A percentile compares a stretch with the other conserved stretches of the same genome.
These are phyloP conservation scores for Globisporangium iwayamae DNA, from an alignment of 352 stramenopile genomes.

Conservation along the genomic window DNA sequence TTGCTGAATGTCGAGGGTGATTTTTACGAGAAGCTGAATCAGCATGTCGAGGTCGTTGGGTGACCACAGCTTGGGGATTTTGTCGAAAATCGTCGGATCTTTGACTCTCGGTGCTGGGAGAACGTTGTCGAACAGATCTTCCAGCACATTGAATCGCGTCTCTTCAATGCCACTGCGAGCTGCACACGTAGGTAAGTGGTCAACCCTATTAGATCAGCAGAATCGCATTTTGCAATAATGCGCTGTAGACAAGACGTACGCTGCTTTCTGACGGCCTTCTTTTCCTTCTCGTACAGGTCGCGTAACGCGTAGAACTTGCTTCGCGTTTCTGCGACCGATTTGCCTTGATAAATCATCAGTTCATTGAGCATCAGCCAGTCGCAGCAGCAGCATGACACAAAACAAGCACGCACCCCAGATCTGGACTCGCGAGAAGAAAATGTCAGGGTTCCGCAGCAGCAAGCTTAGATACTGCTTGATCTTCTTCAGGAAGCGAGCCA, in stretches of 20 bases:
- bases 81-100: slow-evolving; percentile 23
- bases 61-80: slow-evolving; percentile 52
- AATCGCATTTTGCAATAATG: background rate
- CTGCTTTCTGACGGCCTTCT: slow-evolving; percentile 12
- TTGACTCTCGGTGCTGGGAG: slow-evolving; percentile 24
- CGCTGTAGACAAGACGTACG: background rate
- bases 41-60: slow-evolving; percentile 48
- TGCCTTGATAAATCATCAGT: slow-evolving; percentile 18
- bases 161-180: slow-evolving; percentile 20
- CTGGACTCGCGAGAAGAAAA: slow-evolving; percentile 68
- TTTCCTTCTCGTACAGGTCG: slow-evolving; percentile 59
- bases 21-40: slow-evolving; percentile 50
- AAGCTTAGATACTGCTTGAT: slow-evolving; percentile 50
- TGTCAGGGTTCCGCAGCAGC: slow-evolving; percentile 31
- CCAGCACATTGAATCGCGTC: slow-evolving; percentile 36
- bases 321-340: slow-evolving; percentile 53
- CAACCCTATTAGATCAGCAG: background rate
- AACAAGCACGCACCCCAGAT: slow-evolving; percentile 42
- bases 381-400: no score
- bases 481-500: slow-evolving; percentile 56
- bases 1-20: slow-evolving; percentile 58
- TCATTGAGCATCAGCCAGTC: background rate
- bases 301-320: slow-evolving; percentile 74
- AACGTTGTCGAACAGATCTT: slow-evolving; percentile 49
- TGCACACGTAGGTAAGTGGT: background rate